A percentile compares a stretch with the other conserved stretches of the same genome.
Conservation (phyloP, 1,284 basidiomycete species). For the Agaricales sp. region DNA sequence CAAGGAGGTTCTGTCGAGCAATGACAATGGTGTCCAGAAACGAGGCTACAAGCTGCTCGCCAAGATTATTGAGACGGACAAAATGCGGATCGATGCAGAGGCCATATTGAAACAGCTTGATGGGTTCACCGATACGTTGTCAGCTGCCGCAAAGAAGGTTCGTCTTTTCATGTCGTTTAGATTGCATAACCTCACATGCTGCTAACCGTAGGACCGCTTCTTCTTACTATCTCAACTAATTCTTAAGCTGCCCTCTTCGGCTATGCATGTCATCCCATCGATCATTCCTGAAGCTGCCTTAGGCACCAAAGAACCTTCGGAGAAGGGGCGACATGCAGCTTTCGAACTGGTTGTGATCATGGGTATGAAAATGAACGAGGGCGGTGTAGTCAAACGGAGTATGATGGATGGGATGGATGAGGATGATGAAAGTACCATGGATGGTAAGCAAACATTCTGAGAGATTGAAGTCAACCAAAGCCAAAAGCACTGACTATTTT, state of each 20-base stretch:
- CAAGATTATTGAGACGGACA: conserved; percentile 56
- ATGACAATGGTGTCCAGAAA: conserved; percentile 90
- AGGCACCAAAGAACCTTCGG: conserved; percentile 97
- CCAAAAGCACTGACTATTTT: no score
- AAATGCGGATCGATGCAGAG: conserved; percentile 46
- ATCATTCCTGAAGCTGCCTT: conserved; percentile 93
- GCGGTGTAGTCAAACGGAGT: conserved; percentile 75
- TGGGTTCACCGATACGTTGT: conserved; percentile 52
- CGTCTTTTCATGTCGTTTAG: conserved; percentile 7
- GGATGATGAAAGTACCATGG: conserved; percentile 34
- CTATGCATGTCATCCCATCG: conserved; percentile 80
- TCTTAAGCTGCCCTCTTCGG: conserved; percentile 55
- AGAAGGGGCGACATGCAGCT: conserved; percentile 82
- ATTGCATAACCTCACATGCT: conserved; percentile 2
- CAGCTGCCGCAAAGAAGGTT: conserved; percentile 84
- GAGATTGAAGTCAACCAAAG: no score
- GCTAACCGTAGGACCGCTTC: conserved; percentile 70
- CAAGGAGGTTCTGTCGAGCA: conserved; percentile 52
- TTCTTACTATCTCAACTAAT: conserved; percentile 71
- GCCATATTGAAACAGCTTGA: conserved; percentile 56
- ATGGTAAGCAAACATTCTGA: conserved; percentile 51
- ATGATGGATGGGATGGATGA: conserved; percentile 79
- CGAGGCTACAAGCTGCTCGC: conserved; percentile 87
- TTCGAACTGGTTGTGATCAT: conserved; percentile 89
- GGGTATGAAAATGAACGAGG: conserved; percentile 87